Base-by-base conservation (phyloP, 148 eudicot genomes). In the Persicaria tinctoria region DNA sequence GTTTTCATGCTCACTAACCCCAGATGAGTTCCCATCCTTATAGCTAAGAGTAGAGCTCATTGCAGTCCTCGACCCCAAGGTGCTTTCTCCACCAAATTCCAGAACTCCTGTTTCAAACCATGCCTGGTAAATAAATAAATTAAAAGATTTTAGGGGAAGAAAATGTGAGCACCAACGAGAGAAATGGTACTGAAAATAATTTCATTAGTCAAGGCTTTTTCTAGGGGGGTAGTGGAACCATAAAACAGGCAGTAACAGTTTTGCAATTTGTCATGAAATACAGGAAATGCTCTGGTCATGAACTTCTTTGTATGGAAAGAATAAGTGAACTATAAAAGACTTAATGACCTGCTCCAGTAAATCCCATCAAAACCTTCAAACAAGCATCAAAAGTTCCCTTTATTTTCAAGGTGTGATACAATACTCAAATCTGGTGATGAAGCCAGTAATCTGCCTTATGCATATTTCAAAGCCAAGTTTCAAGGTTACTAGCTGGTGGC, bases 61-160 rank as follows among this genome's bases (percentile, higher is more conserved):
- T 47, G 88, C 87, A 71, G 89, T 87, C 83, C 76, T 82, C 48
- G 97, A 95, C 77, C 91, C 92, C 86, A 81, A 84, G 48, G 80
- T 66, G 51, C 79, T 82, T 77, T 86, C 91, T 68, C 75, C 93
- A 80, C 77, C 66, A 73, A 51, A 72, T 74, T 83, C 88, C 56
- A 80, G 79, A 79, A 84, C 76, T 82, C 98, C 97, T 68, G 89
- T 85, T 85, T 92, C 98, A 82, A 88, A 90, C 98, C 98, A 95
- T 66, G 98, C 98, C 98, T 95, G 90, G 73, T 13, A 82, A 73
- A 7, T 78, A 74, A 32, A 80, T 16, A 56, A 74, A 75, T 70
- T n/a, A 76, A 10, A 2, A 14, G 10, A 48, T 50, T 56, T 76
- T 63, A 75, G 63, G 27, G 46, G 27, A 51, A 49, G n/a, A 72